phyloP scores from a whole-genome alignment of 176 grass and related monocot species.

The Zoysia japonica region DNA sequence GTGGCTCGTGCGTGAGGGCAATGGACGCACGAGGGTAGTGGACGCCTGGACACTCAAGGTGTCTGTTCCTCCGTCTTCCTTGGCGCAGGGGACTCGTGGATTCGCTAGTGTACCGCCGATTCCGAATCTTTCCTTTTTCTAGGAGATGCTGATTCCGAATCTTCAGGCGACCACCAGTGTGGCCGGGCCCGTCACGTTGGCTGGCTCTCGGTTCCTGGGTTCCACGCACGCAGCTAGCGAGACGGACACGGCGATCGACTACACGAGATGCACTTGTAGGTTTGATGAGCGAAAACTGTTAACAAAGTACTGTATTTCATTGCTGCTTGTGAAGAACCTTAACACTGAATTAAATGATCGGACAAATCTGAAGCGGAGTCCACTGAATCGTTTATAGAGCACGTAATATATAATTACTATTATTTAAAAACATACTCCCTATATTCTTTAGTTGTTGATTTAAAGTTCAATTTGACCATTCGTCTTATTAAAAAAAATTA shows the following conservation, averaged over 20 bases:
- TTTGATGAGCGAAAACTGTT: background rate
- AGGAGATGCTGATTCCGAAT: background rate
- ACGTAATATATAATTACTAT: background rate
- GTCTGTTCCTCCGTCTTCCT: slow-evolving; percentile 43
- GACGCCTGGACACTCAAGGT: slow-evolving; percentile 45
- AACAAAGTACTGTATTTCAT: background rate
- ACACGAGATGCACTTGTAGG: no score
- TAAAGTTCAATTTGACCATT: no score
- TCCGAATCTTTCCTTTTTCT: background rate
- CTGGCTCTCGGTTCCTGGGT: no score
- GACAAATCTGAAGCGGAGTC: background rate
- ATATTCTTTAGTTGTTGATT: no score
- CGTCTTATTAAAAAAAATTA: no score
- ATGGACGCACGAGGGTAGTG: background rate
- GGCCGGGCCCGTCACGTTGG: no score
- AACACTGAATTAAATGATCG: background rate
- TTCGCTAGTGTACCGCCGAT: slow-evolving; percentile 7
- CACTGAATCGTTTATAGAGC: slow-evolving; percentile 20
- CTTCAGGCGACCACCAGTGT: background rate
- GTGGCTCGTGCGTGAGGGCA: background rate
- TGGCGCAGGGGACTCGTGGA: slow-evolving; percentile 27
- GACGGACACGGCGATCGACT: no score
- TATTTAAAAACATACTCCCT: no score
- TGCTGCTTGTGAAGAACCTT: background rate
- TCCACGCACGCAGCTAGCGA: no score